Evolutionary conservation across 2,329 filamentous ascomycete species (phyloP).

Genomic region (Claviceps capensis): DNA sequence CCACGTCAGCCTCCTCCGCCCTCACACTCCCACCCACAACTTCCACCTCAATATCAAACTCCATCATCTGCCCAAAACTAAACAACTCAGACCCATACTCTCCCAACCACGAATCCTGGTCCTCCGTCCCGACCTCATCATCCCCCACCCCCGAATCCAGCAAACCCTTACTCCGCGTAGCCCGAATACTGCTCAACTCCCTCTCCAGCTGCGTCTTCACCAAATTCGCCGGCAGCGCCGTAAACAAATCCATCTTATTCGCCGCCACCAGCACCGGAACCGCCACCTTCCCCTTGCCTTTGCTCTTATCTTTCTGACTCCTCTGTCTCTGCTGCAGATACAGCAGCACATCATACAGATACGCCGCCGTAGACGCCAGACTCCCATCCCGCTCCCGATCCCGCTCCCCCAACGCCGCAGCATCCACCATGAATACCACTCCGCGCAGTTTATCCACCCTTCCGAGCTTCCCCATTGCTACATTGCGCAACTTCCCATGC

Average conservation of each 20-base stretch:
- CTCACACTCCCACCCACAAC: conserved; percentile 62
- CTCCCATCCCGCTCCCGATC: conserved; percentile 21
- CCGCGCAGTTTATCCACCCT: conserved; percentile 44
- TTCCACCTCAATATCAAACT: conserved; percentile 67
- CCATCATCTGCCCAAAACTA: conserved; percentile 66
- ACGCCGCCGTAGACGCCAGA: conserved; percentile 62
- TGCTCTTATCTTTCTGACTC: conserved; percentile 24
- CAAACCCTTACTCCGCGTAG: conserved; percentile 65
- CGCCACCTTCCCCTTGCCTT: conserved; percentile 18
- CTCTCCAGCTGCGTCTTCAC: conserved; percentile 64
- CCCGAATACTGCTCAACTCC: conserved; percentile 67
- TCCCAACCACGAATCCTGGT: conserved; percentile 75
- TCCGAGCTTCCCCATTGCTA: conserved; percentile 41
- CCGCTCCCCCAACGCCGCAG: conserved; percentile 48
- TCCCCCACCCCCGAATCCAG: conserved; percentile 66
- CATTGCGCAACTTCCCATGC: conserved; percentile 79
- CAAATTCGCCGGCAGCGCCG: conserved; percentile 65
- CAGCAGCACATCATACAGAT: conserved; percentile 82
- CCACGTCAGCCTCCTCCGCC: conserved; percentile 54
- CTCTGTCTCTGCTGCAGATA: conserved; percentile 62
- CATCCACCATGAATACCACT: conserved; percentile 81
- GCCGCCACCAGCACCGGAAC: conserved; percentile 74
- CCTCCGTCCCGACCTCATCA: conserved; percentile 47
- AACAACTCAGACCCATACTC: conserved; percentile 68
- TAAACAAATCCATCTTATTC: conserved; percentile 95